A percentile compares a stretch with the other conserved stretches of the same genome.
These are phyloP conservation scores for Sporobolomyces phaffii DNA, from an alignment of 768 basidiomycete species.

Conservation along the genomic window DNA sequence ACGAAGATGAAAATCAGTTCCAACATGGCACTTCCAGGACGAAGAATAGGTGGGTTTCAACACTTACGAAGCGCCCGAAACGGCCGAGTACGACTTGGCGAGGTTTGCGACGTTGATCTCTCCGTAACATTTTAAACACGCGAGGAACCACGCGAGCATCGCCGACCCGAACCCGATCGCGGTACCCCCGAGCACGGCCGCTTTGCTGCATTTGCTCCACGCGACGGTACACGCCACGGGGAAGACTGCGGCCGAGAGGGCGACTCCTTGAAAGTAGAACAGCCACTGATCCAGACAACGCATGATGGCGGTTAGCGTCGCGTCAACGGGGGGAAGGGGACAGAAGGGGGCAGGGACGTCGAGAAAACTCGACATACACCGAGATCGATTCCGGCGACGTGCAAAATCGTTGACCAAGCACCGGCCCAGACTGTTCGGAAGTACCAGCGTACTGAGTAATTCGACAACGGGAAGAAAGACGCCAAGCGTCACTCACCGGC, in stretches of 20 bases:
- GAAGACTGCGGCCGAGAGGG: conserved; percentile 22
- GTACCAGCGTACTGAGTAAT: too few species aligned
- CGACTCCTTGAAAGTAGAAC: neutral
- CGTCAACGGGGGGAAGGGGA: neutral
- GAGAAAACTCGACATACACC: neutral
- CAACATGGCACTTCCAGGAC: neutral
- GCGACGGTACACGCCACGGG: conserved; percentile 72
- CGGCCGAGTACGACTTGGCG: conserved; percentile 45
- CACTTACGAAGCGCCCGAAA: conserved; percentile 56
- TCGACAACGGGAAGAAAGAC: neutral
- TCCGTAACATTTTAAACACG: conserved; percentile 28
- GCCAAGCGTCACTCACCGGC: neutral
- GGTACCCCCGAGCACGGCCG: conserved; percentile 52
- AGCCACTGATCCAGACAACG: too few species aligned
- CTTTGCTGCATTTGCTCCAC: conserved; percentile 76
- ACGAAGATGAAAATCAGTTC: neutral
- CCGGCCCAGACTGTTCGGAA: conserved; percentile 23
- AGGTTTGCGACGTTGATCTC: conserved; percentile 28
- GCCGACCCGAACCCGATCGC: conserved; percentile 6
- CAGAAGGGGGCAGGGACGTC: too few species aligned
- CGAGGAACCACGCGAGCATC: conserved; percentile 22
- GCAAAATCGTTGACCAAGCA: conserved; percentile 9
- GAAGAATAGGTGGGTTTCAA: conserved; percentile 72
- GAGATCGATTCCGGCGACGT: conserved; percentile 19
- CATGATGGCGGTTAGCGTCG: neutral